phyloP scores from a whole-genome alignment of 306 rosid genomes.

The Heteromeles arbutifolia region DNA sequence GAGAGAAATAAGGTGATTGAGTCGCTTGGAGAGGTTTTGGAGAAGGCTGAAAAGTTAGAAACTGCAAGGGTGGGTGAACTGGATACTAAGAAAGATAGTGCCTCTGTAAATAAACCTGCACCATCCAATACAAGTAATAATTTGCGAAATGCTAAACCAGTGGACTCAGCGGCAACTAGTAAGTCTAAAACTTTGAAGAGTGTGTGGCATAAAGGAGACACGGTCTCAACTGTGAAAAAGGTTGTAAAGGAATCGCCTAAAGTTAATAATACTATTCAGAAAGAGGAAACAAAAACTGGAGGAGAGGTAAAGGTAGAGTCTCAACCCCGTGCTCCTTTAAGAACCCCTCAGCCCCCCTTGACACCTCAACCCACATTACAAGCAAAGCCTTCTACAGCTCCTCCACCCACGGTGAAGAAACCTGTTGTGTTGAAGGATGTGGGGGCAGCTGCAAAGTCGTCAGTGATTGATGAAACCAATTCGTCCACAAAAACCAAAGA shows the following conservation, averaged over 20 bases:
- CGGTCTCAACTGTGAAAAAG: slow-evolving; percentile 55
- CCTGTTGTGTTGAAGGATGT: slow-evolving; percentile 75
- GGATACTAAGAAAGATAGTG: slow-evolving; percentile 36
- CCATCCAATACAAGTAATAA: slow-evolving; percentile 24
- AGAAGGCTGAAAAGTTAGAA: slow-evolving; percentile 84
- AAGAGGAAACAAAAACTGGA: slow-evolving; percentile 32
- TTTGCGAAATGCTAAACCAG: slow-evolving; percentile 21
- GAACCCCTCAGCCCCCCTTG: slow-evolving; percentile 38
- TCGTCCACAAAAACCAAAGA: slow-evolving; percentile 38
- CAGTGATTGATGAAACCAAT: slow-evolving; percentile 24
- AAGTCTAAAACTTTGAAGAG: slow-evolving; percentile 76
- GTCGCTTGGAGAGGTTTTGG: slow-evolving; percentile 92
- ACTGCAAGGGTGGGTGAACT: slow-evolving; percentile 21
- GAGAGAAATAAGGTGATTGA: slow-evolving; percentile 78
- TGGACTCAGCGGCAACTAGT: slow-evolving; percentile 15
- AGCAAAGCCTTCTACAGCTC: slow-evolving; percentile 60
- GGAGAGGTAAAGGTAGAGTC: slow-evolving; percentile 31
- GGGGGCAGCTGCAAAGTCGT: slow-evolving; percentile 39
- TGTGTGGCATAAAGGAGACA: slow-evolving; percentile 96
- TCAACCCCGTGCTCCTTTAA: slow-evolving; percentile 33
- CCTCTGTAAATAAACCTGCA: slow-evolving; percentile 37
- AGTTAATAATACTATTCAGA: slow-evolving; percentile 28
- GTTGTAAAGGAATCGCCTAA: slow-evolving; percentile 52
- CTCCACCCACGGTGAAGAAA: slow-evolving; percentile 46
- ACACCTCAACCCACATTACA: slow-evolving; percentile 65